phyloP scores from a whole-genome alignment of 257 asterid genomes.

The Pogostemon cablin region DNA sequence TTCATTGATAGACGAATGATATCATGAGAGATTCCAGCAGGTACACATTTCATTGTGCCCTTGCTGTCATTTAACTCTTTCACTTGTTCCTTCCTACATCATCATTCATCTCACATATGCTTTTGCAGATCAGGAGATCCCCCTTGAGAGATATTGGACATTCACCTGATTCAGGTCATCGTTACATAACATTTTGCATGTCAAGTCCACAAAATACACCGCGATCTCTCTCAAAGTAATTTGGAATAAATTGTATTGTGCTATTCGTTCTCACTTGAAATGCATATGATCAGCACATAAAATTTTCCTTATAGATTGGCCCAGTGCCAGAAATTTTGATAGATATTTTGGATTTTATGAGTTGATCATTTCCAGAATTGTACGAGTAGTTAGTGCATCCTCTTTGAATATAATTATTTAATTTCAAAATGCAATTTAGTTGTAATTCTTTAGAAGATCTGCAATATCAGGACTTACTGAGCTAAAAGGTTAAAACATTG shows the following conservation, averaged over 20 bases:
- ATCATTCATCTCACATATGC: slow-evolving; percentile 15
- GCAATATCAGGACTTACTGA: neutral
- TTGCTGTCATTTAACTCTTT: neutral
- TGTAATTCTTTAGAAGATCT: neutral
- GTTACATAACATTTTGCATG: neutral
- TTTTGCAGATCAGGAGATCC: neutral
- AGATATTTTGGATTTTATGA: neutral
- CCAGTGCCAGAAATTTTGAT: slow-evolving; percentile 29
- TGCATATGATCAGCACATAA: neutral
- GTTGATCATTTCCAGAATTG: neutral
- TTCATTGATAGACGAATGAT: slow-evolving; percentile 60
- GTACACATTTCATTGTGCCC: slow-evolving; percentile 8
- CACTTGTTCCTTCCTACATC: slow-evolving; percentile 3
- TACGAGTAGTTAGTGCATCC: neutral
- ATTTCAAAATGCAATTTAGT: neutral
- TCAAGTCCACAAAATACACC: slow-evolving; percentile 18
- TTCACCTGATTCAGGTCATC: slow-evolving; percentile 22
- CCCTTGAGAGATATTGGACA: neutral
- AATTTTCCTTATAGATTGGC: slow-evolving; percentile 12
- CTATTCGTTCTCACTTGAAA: slow-evolving; percentile 1
- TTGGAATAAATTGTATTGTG: neutral
- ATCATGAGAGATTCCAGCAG: slow-evolving; percentile 32
- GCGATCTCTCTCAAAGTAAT: neutral
- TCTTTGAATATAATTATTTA: neutral
- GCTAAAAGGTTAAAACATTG: neutral